These are phyloP conservation scores for Trichoderma koningii DNA, from an alignment of 2,329 filamentous ascomycete species.

Conservation along the genomic window DNA sequence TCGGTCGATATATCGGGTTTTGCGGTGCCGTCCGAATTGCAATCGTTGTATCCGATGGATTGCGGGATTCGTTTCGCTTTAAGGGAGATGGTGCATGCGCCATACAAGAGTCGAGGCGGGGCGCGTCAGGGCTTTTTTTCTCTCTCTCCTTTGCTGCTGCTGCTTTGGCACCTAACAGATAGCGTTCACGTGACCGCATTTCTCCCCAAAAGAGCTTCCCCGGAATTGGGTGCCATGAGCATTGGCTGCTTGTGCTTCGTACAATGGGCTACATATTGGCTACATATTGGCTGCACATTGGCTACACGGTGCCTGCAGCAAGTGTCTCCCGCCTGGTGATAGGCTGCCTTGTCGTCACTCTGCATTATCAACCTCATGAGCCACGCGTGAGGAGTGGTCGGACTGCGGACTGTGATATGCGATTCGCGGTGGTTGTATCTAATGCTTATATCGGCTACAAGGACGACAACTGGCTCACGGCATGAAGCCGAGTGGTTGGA, in stretches of 20 bases:
- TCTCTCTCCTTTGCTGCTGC: no score
- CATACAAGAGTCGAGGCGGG: constrained; percentile 39
- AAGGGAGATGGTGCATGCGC: constrained; percentile 34
- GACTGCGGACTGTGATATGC: not conserved
- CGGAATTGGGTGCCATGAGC: not conserved
- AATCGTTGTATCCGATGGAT: constrained; percentile 47
- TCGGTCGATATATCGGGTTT: constrained; percentile 34
- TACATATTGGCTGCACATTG: constrained; percentile 2
- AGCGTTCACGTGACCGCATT: constrained; percentile 15
- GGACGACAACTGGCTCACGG: not conserved
- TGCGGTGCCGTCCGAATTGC: constrained; percentile 35
- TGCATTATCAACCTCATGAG: not conserved
- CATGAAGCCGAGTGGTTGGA: not conserved
- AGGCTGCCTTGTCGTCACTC: constrained; percentile 2
- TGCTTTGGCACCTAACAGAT: not conserved
- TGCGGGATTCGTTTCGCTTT: constrained; percentile 43
- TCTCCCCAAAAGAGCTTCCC: not conserved
- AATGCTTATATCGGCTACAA: constrained; percentile 9
- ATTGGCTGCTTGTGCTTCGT: no score
- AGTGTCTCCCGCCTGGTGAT: not conserved
- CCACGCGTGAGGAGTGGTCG: not conserved
- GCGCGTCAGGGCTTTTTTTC: constrained; percentile 27
- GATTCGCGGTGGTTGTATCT: not conserved
- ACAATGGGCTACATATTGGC: not conserved
- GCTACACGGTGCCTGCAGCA: constrained; percentile 12